Evolutionary conservation across 176 grass and related monocot genomes (phyloP), one percentile per base, ranked within the genome.

Genomic region (Musa beccarii): DNA sequence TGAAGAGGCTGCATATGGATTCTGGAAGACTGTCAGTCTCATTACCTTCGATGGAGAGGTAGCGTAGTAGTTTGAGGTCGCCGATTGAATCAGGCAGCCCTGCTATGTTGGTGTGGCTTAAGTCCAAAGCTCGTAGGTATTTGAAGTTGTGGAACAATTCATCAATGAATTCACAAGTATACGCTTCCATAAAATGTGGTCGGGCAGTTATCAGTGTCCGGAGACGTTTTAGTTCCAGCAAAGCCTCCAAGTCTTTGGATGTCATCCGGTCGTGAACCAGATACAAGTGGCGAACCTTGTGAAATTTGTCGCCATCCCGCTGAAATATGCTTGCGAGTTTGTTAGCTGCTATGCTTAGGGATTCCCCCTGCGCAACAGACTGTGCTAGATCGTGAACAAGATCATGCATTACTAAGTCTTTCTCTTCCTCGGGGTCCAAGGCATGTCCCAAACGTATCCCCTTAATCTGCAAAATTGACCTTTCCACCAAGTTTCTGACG

Each of bases 71-170:
- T 64, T 87, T 90, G 11, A 84, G 62, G 61, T 79, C 59, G 34
- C 78, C 84, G 53, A 90, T 79, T 79, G 84, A 81, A 50, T 84
- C 70, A 21, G 84, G 84, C 51, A 90, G 75, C 20, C 28, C 23
- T 64, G 16, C 26, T 57, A 90, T 76, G 66, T 26, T 2, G 50
- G 25, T 71, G 28, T 34, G 16, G 16, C 59, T 81, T 71, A 90
- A 90, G 79, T 84, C 75, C 17, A 90, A 73, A 3, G 80, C 74
- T 72, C 84, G 64, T n/a, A 90, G 23, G 28, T 82, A 81, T 52
- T 51, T 76, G 52, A 77, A 51, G 2, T 69, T 19, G 2, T 15
- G 12, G 13, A 69, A 69, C 15, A 9, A 49, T 49, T 19, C 13
- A 2, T 24, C 22, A 22, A 22, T 22, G 22, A 22, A 22, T 22